Evolutionary conservation across 306 rosid genomes (phyloP), one percentile per base, ranked within the genome.

Genomic region (Malus fusca): DNA sequence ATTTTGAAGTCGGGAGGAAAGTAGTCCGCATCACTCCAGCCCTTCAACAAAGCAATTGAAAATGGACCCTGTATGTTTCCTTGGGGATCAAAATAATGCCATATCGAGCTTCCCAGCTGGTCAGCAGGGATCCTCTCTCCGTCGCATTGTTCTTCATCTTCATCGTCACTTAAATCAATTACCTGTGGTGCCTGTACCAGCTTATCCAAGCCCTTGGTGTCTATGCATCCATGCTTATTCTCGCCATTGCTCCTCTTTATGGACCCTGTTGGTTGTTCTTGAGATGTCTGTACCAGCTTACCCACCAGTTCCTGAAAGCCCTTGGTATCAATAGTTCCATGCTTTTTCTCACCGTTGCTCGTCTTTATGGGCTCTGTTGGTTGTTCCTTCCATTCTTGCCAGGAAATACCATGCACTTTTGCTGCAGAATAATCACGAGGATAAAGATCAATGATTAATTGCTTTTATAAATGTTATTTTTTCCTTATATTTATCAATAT

Each of bases 61-160:
- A 91, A 93, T 3, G 97, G 98, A 67, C 98, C 98, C 80, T 91
- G 97, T 18, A 84, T 79, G 18, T 23, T 61, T 75, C 93, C 97
- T 51, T 69, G 86, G 46, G 98, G 98, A 83, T 93, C 98, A 26
- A 71, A 69, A 71, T 91, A 91, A 77, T 88, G 70, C 98, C 98
- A 93, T 28, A 81, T 68, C 52, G 11, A 67, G 78, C 78, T 21
- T 4, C 74, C 72, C 78, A 77, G 68, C 64, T 56, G 48, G 73
- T 60, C 85, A 33, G 67, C 46, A 12, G 80, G 60, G 71, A 79
- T 37, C 62, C 26, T 84, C 25, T 73, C 77, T 76, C 42, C 64
- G 35, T 59, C 28, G 22, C 60, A 78, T 65, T 73, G 40, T 58
- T 75, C 69, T 35, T 87, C 83, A 11, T 44, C 76, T 6, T 80